Evolutionary conservation across 1,284 basidiomycete species (phyloP).

Genomic region (Leccinum pachyderme): DNA sequence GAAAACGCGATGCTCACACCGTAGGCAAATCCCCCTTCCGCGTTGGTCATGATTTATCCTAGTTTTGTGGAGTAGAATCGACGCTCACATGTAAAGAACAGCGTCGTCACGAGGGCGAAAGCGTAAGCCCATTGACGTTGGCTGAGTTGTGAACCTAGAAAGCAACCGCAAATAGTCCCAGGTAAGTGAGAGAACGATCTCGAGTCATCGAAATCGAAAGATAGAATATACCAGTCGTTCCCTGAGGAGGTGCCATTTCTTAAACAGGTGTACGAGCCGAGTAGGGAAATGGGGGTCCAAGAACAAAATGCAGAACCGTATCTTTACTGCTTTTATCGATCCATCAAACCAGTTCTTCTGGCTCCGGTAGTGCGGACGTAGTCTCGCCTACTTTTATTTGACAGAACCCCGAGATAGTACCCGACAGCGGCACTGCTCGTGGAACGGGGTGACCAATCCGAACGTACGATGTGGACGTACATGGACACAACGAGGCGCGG

Average conservation of each 20-base stretch:
- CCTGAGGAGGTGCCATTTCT: slow-evolving; percentile 32
- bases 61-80: slow-evolving; percentile 1
- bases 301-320: slow-evolving; percentile 3
- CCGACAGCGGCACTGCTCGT: background rate
- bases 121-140: slow-evolving; percentile 52
- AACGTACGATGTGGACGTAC: background rate
- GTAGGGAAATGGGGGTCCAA: slow-evolving; percentile 6
- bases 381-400: slow-evolving; percentile 1
- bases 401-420: background rate
- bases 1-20: slow-evolving; percentile 44
- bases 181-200: background rate
- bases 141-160: slow-evolving; percentile 46
- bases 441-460: background rate
- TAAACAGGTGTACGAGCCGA: background rate
- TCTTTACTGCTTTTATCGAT: slow-evolving; percentile 20
- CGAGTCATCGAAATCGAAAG: background rate
- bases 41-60: background rate
- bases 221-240: slow-evolving; percentile 38
- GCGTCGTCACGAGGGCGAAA: slow-evolving; percentile 71
- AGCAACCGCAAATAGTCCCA: background rate
- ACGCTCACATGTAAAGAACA: slow-evolving; percentile 76
- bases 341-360: background rate
- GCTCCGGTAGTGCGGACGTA: slow-evolving; percentile 9
- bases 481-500: background rate
- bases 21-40: slow-evolving; percentile 69